Evolutionary conservation across 805 yeast species (phyloP).

Genomic region (Candida quercuum): DNA sequence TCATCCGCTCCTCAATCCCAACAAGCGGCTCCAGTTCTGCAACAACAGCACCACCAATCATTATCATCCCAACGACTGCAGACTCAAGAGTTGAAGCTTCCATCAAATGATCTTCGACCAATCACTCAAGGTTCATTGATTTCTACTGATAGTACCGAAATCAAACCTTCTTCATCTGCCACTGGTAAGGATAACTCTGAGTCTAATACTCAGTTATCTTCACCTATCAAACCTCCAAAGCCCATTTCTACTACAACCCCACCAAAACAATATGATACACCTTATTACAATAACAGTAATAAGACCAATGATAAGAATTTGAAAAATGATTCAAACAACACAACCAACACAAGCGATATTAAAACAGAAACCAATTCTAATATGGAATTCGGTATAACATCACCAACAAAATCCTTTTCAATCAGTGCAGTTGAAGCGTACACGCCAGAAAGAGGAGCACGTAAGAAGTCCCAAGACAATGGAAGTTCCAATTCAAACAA

Average conservation of each 20-base stretch:
- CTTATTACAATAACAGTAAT: slow-evolving; percentile 5
- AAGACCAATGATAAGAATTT: slow-evolving; percentile 15
- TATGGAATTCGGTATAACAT: slow-evolving; percentile 21
- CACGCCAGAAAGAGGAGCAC: slow-evolving; percentile 54
- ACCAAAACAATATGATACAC: slow-evolving; percentile 8
- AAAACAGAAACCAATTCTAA: slow-evolving; percentile 11
- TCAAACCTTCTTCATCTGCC: slow-evolving; percentile 11
- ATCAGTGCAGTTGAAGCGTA: slow-evolving; percentile 54
- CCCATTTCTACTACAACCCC: slow-evolving; percentile 7
- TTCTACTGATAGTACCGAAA: slow-evolving; percentile 17
- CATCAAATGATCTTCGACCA: slow-evolving; percentile 11
- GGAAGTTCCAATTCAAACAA: too few relatives aligned
- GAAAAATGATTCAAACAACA: slow-evolving; percentile 8
- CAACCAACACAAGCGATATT: slow-evolving; percentile 9
- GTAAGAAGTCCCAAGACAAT: slow-evolving; percentile 11
- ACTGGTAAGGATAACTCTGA: slow-evolving; percentile 2
- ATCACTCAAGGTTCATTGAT: slow-evolving; percentile 10
- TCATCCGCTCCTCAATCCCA: slow-evolving; percentile 3
- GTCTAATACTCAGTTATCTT: slow-evolving; percentile 10
- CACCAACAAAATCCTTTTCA: slow-evolving; percentile 39
- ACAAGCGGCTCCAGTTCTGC: slow-evolving; percentile 4
- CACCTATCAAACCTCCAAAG: slow-evolving; percentile 11
- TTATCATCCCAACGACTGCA: slow-evolving; percentile 2
- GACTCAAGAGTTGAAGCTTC: slow-evolving; percentile 1
- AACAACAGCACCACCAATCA: slow-evolving; percentile 4